Conservation (phyloP, 306 rosid genomes). For the Cicer judaicum region DNA sequence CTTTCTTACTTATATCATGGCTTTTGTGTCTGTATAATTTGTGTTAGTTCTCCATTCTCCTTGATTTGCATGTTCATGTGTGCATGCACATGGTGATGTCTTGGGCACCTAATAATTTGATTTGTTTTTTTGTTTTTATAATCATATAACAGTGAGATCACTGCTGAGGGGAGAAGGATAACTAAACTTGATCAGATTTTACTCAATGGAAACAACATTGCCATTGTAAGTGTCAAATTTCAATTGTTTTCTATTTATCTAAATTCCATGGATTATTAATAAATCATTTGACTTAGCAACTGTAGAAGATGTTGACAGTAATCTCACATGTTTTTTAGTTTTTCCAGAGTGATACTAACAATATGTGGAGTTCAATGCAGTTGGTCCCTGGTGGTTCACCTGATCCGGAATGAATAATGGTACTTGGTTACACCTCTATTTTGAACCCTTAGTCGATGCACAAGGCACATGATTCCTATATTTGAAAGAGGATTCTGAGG, state of each 20-base stretch:
- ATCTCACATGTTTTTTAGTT: conserved; percentile 6
- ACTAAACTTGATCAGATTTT: conserved; percentile 97
- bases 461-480: conserved; percentile 45
- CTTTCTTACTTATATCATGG: neutral
- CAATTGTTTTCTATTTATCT: conserved; percentile 14
- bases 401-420: conserved; percentile 65
- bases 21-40: conserved; percentile 38
- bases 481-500: conserved; percentile 50
- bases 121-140: conserved; percentile 43
- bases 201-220: conserved; percentile 97
- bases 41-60: conserved; percentile 12
- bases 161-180: conserved; percentile 95
- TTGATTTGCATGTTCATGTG: conserved; percentile 1
- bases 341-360: conserved; percentile 1
- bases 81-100: conserved; percentile 19
- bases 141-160: conserved; percentile 70
- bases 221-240: conserved; percentile 85
- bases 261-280: neutral
- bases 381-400: conserved; percentile 90
- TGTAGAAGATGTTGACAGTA: neutral
- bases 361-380: conserved; percentile 55
- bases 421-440: conserved; percentile 15
- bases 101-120: conserved; percentile 26
- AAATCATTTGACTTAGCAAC: conserved; percentile 5
- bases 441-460: conserved; percentile 31